A percentile compares a stretch with the other conserved stretches of the same genome.
These are phyloP conservation scores for Teratosphaeria zuluensis DNA, from an alignment of 2,329 filamentous ascomycete genomes.

Conservation along the genomic window DNA sequence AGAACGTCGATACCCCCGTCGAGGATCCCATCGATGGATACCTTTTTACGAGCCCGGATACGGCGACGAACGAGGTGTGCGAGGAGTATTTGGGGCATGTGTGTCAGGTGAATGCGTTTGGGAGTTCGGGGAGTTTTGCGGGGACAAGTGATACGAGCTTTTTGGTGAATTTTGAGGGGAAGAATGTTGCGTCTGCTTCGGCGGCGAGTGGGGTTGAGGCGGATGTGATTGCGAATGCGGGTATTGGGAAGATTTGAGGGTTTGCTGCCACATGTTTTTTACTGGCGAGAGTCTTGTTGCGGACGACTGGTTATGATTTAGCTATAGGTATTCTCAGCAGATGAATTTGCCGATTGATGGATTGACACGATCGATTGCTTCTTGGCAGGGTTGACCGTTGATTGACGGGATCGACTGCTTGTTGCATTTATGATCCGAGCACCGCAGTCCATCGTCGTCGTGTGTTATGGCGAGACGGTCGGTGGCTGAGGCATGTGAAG, in stretches of 20 bases:
- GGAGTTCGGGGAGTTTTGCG: slow-evolving; percentile 11
- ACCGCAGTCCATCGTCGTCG: too few species aligned
- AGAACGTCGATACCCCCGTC: slow-evolving; percentile 40
- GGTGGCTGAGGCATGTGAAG: too few species aligned
- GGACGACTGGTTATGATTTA: too few species aligned
- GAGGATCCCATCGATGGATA: slow-evolving; percentile 29
- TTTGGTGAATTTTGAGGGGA: slow-evolving; percentile 42
- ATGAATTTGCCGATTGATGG: too few species aligned
- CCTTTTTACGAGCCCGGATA: slow-evolving; percentile 27
- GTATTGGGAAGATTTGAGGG: neutral
- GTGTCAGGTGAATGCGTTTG: slow-evolving; percentile 40
- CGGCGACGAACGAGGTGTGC: slow-evolving; percentile 3
- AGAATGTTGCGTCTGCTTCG: slow-evolving; percentile 41
- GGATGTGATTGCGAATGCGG: neutral
- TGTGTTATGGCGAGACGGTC: too few species aligned
- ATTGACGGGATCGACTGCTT: too few species aligned
- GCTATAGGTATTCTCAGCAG: too few species aligned
- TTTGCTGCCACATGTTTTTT: neutral
- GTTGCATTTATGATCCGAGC: too few species aligned
- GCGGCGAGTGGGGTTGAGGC: slow-evolving; percentile 16
- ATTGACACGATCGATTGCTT: too few species aligned
- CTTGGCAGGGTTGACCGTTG: too few species aligned
- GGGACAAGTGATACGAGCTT: slow-evolving; percentile 35
- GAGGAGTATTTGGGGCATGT: slow-evolving; percentile 34
- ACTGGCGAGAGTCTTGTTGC: too few species aligned